Evolutionary conservation across 2,329 filamentous ascomycete genomes (phyloP).

Genomic region (Cryoendolithus antarcticus): DNA sequence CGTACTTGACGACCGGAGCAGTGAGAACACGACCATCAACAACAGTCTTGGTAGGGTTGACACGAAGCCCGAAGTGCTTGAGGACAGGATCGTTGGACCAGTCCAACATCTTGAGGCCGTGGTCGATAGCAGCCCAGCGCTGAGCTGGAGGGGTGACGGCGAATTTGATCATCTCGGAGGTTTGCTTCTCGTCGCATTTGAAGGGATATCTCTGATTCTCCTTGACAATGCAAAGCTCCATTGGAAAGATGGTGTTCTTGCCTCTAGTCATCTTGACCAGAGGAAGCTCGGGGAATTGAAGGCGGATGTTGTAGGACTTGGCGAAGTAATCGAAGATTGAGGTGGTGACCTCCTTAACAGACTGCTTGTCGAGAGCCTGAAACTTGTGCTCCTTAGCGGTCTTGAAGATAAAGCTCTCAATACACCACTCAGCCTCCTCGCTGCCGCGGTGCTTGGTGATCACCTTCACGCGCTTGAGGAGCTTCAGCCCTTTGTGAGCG

Average conservation of each 20-base stretch:
- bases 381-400: slow-evolving; percentile 34
- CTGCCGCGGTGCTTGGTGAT: slow-evolving; percentile 27
- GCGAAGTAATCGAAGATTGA: slow-evolving; percentile 47
- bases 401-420: slow-evolving; percentile 36
- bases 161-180: slow-evolving; percentile 80
- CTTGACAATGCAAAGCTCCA: slow-evolving; percentile 43
- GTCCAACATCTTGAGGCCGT: slow-evolving; percentile 53
- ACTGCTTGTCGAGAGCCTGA: slow-evolving; percentile 26
- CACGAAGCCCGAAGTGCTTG: slow-evolving; percentile 57
- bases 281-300: slow-evolving; percentile 37
- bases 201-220: slow-evolving; percentile 44
- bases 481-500: slow-evolving; percentile 27
- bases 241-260: slow-evolving; percentile 38
- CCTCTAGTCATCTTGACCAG: slow-evolving; percentile 46
- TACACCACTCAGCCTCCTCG: slow-evolving; percentile 32
- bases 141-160: slow-evolving; percentile 65
- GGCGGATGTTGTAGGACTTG: slow-evolving; percentile 35
- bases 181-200: slow-evolving; percentile 53
- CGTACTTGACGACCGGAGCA: slow-evolving; percentile 61
- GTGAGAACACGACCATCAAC: slow-evolving; percentile 57
- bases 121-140: slow-evolving; percentile 56
- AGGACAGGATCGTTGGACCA: slow-evolving; percentile 61
- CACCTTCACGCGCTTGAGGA: slow-evolving; percentile 31
- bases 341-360: slow-evolving; percentile 30
- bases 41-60: slow-evolving; percentile 51